Evolutionary conservation across 129 eudicot genomes (phyloP), one percentile per base, ranked within the genome.

Genomic region (Mikania micrantha): DNA sequence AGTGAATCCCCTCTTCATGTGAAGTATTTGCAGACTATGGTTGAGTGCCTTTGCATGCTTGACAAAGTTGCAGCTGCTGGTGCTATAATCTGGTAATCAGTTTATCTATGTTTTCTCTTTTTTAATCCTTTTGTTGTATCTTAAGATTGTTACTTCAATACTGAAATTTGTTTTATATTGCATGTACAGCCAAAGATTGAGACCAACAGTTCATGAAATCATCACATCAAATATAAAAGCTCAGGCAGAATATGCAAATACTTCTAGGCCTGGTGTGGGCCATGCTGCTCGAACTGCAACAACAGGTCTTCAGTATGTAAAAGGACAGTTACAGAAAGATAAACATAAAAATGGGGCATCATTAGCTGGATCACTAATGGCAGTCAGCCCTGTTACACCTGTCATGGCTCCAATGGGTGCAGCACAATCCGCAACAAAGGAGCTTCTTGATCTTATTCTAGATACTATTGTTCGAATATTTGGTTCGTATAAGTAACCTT

Each of bases 21-120:
- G 66, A 93, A 93, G 85, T 93, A 93, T 81, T 72, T 89, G 80
- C 95, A 86, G 40, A 93, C 99, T 65, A 76, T 93, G 99, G 92
- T 93, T 40, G 99, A 93, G 79, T 86, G 96, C 82, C 84, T 93
- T 68, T 88, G 90, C 86, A 85, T 85, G 87, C 97, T 87, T 76
- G 97, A 91, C 35, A 93, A 93, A 87, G 92, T 93, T 86, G 96
- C 99, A 72, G 96, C 96, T 64, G 99, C 96, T 58, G 99, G 99
- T 84, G 99, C 96, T 67, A 88, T 89, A 34, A 88, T 93, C 78
- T 88, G 96, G 99, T 93, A 93, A 29, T 72, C 61, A 54, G n/a
- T 74, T 48, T 68, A 49, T 40, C 39, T 40, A 64, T 34, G 28
- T 45, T 25, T 56, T 24, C 16, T 53, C n/a, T 53, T 53, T 56